Evolutionary conservation across 495 filamentous ascomycete genomes (phyloP).

Genomic region (Aspergillus wentii): DNA sequence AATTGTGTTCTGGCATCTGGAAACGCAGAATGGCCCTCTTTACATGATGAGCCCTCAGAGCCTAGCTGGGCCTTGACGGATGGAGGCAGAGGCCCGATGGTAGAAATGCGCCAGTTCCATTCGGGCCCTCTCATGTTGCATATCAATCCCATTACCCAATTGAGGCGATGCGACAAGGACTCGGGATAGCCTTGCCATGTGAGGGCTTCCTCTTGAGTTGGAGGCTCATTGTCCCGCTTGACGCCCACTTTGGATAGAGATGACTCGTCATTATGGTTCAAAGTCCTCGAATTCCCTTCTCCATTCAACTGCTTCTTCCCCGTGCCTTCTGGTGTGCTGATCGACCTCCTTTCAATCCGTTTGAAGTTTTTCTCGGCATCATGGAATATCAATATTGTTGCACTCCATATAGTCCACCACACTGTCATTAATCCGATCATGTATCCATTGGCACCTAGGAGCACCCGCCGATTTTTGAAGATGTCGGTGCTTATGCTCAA

Average conservation of each 20-base stretch:
- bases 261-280: no score
- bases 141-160: slow-evolving; percentile 67
- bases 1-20: slow-evolving; percentile 41
- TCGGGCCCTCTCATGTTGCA: slow-evolving; percentile 68
- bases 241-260: no score
- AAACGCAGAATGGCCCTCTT: not conserved
- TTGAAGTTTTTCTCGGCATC: slow-evolving; percentile 61
- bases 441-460: slow-evolving; percentile 58
- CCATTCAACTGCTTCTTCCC: no score
- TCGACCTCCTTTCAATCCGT: slow-evolving; percentile 56
- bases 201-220: slow-evolving; percentile 9
- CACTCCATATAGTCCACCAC: slow-evolving; percentile 65
- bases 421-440: slow-evolving; percentile 59
- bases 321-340: no score
- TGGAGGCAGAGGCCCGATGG: slow-evolving; percentile 54
- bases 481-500: slow-evolving; percentile 37
- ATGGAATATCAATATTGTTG: slow-evolving; percentile 57
- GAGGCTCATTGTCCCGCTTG: no score
- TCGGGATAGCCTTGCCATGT: slow-evolving; percentile 72
- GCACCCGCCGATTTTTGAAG: slow-evolving; percentile 40
- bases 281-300: no score
- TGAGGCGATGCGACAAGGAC: slow-evolving; percentile 55
- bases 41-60: not conserved
- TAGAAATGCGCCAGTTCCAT: slow-evolving; percentile 69
- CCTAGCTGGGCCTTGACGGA: slow-evolving; percentile 37